Base-by-base conservation (phyloP, 164 flowering plant species). In the Macadamia integrifolia region DNA sequence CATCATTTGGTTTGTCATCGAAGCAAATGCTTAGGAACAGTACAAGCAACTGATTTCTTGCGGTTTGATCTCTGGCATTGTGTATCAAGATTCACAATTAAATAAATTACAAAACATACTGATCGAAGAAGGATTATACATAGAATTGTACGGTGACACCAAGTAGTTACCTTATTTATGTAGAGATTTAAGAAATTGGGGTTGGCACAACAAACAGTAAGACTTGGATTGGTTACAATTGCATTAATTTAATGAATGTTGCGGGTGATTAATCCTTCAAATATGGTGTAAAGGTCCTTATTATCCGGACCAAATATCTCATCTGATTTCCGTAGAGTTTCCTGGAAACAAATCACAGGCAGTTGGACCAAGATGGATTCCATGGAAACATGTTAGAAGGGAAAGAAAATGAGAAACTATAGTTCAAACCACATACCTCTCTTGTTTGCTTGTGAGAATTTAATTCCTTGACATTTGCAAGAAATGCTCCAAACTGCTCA, bases 401-500 rank as follows among this genome's bases (percentile, higher is more conserved):
- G 9, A 40, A n/a, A n/a, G 53, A 35, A 32, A 60, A 55, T 9
- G 28, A 23, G 40, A 57, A 35, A 40, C 12, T 46, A 9, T 7
- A 32, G 56, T 52, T 17, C 52, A 58, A 14, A 14, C 17, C 18
- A 53, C 18, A 17, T 78, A 87, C 98, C 89, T 89, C 97, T 81
- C 80, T 87, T 28, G 91, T 82, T 79, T 89, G 92, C 78, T 88
- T 93, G 80, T 88, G 97, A 50, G 97, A 80, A 70, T 93, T 93
- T 75, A 93, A 69, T 55, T 93, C 96, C 86, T 93, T 93, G 12
- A 93, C 97, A 80, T 89, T 93, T 64, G 94, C 87, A 53, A 93
- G 75, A 78, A 93, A 93, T 50, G 94, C 89, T 72, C 90, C 86
- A 72, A 93, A 93, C 77, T 91, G 98, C 83, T 91, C 98, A 59